Evolutionary conservation across 2,329 filamentous ascomycete genomes (phyloP).

Genomic region (Beauveria varroae): DNA sequence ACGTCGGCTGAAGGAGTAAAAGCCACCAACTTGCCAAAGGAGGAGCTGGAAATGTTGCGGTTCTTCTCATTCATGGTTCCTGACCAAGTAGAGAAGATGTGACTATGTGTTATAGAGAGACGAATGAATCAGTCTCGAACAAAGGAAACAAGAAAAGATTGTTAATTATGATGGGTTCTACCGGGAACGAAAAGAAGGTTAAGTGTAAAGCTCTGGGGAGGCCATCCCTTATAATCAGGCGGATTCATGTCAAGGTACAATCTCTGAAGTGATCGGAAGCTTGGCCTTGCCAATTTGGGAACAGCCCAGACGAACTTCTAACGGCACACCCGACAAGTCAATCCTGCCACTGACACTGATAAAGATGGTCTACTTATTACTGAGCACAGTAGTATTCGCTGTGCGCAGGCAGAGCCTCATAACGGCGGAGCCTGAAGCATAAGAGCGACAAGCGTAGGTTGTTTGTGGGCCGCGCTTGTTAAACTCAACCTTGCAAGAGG

Average conservation of each 20-base stretch:
- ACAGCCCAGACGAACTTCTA: neutral
- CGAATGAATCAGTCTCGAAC: neutral
- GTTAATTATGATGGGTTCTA: neutral
- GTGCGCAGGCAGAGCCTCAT: neutral
- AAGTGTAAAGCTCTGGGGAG: neutral
- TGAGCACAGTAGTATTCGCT: neutral
- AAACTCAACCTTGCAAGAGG: neutral
- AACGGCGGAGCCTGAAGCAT: neutral
- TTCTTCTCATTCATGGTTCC: slow-evolving; percentile 5
- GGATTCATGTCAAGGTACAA: neutral
- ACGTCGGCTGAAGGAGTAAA: neutral
- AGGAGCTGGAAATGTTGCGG: neutral
- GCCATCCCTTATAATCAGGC: neutral
- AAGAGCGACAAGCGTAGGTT: neutral
- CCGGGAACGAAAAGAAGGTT: neutral
- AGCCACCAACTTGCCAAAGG: neutral
- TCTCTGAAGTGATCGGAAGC: neutral
- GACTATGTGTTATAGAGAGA: neutral
- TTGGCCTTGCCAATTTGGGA: neutral
- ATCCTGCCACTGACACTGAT: neutral
- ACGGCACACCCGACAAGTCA: neutral
- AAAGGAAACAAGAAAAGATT: neutral
- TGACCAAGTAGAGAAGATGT: neutral
- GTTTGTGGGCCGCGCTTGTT: neutral
- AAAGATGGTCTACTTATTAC: neutral